Base-by-base conservation (phyloP, 495 filamentous ascomycete genomes). In the Talaromyces borbonicus region DNA sequence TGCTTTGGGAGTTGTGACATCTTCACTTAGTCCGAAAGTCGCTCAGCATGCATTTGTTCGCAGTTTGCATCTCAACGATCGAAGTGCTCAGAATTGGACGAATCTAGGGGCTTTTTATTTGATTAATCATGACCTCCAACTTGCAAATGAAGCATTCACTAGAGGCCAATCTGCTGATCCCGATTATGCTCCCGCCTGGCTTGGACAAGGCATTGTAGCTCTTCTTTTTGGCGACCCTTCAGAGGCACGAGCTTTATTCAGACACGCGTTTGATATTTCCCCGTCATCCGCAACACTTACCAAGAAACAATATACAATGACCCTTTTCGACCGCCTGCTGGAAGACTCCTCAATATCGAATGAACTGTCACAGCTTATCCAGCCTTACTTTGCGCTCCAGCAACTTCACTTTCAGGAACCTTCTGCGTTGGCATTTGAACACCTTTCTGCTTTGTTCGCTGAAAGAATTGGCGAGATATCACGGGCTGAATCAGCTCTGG, bases 31-130 rank as follows among this genome's bases (percentile, higher is more conserved):
- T 56, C 83, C 87, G 0, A 83, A 84, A 47, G 85, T 97, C 2
- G 80, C 93, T 0, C 92, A 99, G 62, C 92, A 99, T 63, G 76
- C 92, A 0, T 86, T 99, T 51, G 84, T 96, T n/a, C 75, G 92
- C 46, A 90, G 87, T 52, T 63, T 99, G 14, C 83, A 90, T 58
- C 69, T 99, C n/a, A 93, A 97, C 58, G 93, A 97, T 54, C 67
- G 71, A 50, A 90, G 79, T 51, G 78, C 85, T 0, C 80, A 84
- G 46, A 71, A 79, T 4, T 99, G 92, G 92, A 84, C 87, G 0
- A 99, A 97, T 54, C 63, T 97, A 2, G 92, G 87, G 4, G 79
- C 85, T 3, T 70, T 99, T 19, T 94, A 90, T 46, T 73, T 94
- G 7, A 65, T 94, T 0, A 83, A 96, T 50, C 79, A 84, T 37